Conservation (phyloP, 2,329 filamentous ascomycete species). For the Chrysoporthe austroafricana region DNA sequence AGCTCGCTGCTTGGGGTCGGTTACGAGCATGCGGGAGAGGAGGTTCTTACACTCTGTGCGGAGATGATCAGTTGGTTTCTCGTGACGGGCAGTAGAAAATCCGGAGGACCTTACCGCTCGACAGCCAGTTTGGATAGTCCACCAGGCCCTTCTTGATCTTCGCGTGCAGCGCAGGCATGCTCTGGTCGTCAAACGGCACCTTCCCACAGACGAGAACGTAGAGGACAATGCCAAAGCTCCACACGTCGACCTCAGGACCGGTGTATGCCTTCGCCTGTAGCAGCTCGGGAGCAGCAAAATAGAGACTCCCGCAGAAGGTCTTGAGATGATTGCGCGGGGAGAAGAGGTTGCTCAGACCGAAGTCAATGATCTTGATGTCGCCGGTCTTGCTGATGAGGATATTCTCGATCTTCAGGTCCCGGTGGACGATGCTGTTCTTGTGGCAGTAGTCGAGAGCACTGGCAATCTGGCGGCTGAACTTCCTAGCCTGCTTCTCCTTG, state of each 20-base stretch:
- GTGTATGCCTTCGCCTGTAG: conserved; percentile 93
- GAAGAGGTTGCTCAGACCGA: conserved; percentile 95
- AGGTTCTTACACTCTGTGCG: conserved; percentile 84
- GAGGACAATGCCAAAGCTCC: conserved; percentile 98
- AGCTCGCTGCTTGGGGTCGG: conserved; percentile 84
- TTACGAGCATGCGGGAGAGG: conserved; percentile 93
- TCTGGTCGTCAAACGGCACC: conserved; percentile 98
- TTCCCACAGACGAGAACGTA: conserved; percentile 98
- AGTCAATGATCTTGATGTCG: conserved; percentile 99
- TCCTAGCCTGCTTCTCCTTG: conserved; percentile 97
- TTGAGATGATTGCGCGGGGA: conserved; percentile 83
- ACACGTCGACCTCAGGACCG: conserved; percentile 94
- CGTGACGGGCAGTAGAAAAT: neutral
- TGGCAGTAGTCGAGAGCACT: conserved; percentile 97
- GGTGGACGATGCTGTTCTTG: conserved; percentile 95
- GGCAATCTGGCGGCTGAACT: conserved; percentile 96
- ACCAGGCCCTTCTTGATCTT: conserved; percentile 98
- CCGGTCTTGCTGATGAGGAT: conserved; percentile 99
- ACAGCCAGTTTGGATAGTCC: conserved; percentile 93
- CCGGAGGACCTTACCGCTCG: conserved; percentile 67
- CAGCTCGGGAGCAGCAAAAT: conserved; percentile 95
- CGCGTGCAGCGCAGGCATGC: conserved; percentile 96
- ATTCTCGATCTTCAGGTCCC: conserved; percentile 98
- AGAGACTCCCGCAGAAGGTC: conserved; percentile 96
- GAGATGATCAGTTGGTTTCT: conserved; percentile 1